Base-by-base conservation (phyloP, 805 yeast genomes). In the Komagataella phaffii region DNA sequence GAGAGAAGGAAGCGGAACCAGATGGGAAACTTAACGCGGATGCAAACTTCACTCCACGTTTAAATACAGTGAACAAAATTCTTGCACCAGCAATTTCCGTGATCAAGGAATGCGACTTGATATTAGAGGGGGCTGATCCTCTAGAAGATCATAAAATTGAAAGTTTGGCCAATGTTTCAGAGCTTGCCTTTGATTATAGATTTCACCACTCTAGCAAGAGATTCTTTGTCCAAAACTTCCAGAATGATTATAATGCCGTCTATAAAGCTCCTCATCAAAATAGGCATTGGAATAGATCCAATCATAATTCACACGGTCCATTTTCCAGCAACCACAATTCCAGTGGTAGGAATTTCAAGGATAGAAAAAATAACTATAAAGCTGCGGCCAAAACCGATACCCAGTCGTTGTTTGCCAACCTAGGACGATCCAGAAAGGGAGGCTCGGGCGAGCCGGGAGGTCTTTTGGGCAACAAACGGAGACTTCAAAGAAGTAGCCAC, bases 101-200 rank as follows among this genome's bases (percentile, higher is more conserved):
- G 6, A 70, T 76, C 45, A 60, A 75, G 45, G 81, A 76, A 60
- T 73, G 75, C 51, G 80, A 76, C 57, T 54, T 64, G 51, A 70
- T 76, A 8, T 49, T 68, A 49, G 66, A 65, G 49, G 73, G 74
- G 3, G 56, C 64, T 0, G 72, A 67, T 5, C 49, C 50, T 2
- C 51, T 52, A 30, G 46, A 49, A 23, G 23, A 49, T 17, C 17
- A 30, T 24, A 46, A 30, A 18, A 14, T 21, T 14, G 6, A 3
- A 10, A 30, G 17, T 17, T 10, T 45, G 43, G 30, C 43, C 50
- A 18, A 12, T 14, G 19, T 23, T 23, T 18, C 19, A 44, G 46
- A 23, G 47, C 19, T 49, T 5, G 21, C 46, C 6, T 49, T 14
- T 24, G 50, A 49, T 14, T 49, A 49, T 46, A 30, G 50, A 7